phyloP scores from a whole-genome alignment of 2,329 filamentous ascomycete genomes.

The Penicillium sp. region DNA sequence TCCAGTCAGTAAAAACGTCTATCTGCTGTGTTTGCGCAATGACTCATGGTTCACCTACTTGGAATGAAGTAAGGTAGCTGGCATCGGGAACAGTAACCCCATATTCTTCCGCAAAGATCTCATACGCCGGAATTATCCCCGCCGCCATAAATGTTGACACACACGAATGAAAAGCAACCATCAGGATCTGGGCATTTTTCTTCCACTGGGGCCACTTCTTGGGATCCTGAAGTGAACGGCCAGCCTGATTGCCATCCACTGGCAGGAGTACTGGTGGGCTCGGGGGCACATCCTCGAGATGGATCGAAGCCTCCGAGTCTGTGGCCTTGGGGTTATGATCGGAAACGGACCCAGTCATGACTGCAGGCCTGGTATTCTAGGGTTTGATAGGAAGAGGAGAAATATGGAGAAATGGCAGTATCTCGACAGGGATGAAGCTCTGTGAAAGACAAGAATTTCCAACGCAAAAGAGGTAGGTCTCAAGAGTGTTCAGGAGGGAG shows the following conservation, averaged over 20 bases:
- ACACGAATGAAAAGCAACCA: conserved; percentile 58
- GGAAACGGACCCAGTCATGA: neutral
- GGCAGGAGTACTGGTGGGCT: neutral
- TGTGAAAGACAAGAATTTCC: neutral
- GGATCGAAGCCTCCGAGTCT: conserved; percentile 1
- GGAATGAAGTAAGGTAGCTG: conserved; percentile 56
- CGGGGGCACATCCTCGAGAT: conserved; percentile 16
- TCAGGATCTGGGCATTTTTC: conserved; percentile 52
- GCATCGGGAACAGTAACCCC: conserved; percentile 49
- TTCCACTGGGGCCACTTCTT: conserved; percentile 29
- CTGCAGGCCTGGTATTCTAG: too few species aligned
- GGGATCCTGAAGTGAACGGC: conserved; percentile 18
- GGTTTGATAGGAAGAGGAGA: neutral
- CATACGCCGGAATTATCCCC: conserved; percentile 54
- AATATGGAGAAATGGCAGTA: neutral
- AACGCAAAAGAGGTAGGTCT: neutral
- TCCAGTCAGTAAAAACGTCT: neutral
- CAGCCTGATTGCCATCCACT: neutral
- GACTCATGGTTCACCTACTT: conserved; percentile 24
- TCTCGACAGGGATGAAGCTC: neutral
- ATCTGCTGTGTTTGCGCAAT: neutral
- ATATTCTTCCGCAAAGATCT: conserved; percentile 54
- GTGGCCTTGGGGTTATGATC: neutral
- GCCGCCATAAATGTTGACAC: conserved; percentile 58
- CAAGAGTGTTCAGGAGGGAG: neutral